A percentile compares a stretch with the other conserved stretches of the same genome.
phyloP scores from a whole-genome alignment of 148 eudicot species.

The Simmondsia chinensis region DNA sequence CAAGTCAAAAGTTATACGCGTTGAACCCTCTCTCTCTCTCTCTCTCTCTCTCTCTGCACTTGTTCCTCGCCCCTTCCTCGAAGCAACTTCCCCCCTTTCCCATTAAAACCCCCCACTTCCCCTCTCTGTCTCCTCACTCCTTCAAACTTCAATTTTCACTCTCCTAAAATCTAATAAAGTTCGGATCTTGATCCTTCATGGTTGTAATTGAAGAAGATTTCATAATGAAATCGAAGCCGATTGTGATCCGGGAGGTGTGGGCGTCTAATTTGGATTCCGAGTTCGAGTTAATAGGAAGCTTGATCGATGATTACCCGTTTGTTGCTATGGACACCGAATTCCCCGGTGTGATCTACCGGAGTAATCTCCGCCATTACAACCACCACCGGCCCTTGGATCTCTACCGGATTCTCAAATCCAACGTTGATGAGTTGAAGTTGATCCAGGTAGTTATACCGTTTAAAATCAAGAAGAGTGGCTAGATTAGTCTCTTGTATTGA shows the following conservation, averaged over 20 bases:
- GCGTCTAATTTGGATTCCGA: constrained; percentile 35
- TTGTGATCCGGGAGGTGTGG: constrained; percentile 52
- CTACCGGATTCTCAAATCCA: constrained; percentile 45
- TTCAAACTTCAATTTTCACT: too few species aligned
- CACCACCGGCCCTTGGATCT: constrained; percentile 21
- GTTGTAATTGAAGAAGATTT: neutral
- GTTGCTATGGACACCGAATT: constrained; percentile 74
- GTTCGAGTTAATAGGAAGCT: constrained; percentile 22
- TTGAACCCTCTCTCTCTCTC: constrained; percentile 10
- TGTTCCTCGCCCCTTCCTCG: constrained; percentile 8
- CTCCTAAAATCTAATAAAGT: too few species aligned
- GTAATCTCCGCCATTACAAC: neutral
- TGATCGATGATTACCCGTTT: constrained; percentile 33
- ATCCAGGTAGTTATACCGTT: too few species aligned
- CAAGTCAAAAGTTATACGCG: constrained; percentile 25
- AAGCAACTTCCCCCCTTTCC: too few species aligned
- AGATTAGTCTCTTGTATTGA: too few species aligned
- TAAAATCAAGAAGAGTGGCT: too few species aligned
- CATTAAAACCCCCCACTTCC: constrained; percentile 6
- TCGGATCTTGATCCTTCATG: neutral
- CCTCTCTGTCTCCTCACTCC: too few species aligned
- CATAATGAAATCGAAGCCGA: constrained; percentile 3
- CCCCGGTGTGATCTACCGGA: constrained; percentile 41
- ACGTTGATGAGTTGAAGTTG: constrained; percentile 47
- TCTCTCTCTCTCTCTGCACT: neutral